phyloP scores from a whole-genome alignment of 1,284 basidiomycete genomes.

The Ustilago hordei region DNA sequence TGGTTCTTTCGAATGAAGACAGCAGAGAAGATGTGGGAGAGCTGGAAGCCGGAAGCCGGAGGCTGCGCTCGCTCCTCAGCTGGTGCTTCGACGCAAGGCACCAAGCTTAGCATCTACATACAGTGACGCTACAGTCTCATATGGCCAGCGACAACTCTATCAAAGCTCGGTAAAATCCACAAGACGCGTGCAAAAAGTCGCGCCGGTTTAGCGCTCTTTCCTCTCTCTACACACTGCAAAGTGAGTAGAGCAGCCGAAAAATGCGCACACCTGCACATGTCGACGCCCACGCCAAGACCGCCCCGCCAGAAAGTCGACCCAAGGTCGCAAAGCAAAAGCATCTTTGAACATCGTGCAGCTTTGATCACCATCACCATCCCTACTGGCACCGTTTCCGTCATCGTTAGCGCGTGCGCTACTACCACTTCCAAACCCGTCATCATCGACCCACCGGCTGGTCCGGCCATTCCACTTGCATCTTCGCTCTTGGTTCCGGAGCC shows the following conservation, averaged over 20 bases:
- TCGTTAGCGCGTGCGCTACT: background rate
- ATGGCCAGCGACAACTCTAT: background rate
- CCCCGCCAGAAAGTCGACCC: background rate
- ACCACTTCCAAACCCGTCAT: background rate
- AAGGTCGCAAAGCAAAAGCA: background rate
- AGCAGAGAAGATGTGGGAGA: too few relatives aligned
- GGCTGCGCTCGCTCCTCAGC: too few relatives aligned
- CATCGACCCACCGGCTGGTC: background rate
- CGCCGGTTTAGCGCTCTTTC: background rate
- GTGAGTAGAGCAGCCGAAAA: too few relatives aligned
- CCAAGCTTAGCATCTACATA: background rate
- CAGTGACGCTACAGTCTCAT: background rate
- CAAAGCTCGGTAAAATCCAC: background rate
- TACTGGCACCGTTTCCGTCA: background rate
- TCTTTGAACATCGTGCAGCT: background rate
- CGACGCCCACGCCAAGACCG: slow-evolving; percentile 4
- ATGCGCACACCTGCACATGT: slow-evolving; percentile 5
- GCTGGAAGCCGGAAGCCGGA: too few relatives aligned
- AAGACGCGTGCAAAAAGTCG: slow-evolving; percentile 1
- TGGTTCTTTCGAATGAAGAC: too few relatives aligned
- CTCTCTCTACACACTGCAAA: background rate
- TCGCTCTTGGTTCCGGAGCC: background rate
- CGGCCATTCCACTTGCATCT: background rate
- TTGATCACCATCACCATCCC: background rate
- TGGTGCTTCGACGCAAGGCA: background rate